phyloP scores from a whole-genome alignment of 768 basidiomycete species.

The Favolaschia claudopus region DNA sequence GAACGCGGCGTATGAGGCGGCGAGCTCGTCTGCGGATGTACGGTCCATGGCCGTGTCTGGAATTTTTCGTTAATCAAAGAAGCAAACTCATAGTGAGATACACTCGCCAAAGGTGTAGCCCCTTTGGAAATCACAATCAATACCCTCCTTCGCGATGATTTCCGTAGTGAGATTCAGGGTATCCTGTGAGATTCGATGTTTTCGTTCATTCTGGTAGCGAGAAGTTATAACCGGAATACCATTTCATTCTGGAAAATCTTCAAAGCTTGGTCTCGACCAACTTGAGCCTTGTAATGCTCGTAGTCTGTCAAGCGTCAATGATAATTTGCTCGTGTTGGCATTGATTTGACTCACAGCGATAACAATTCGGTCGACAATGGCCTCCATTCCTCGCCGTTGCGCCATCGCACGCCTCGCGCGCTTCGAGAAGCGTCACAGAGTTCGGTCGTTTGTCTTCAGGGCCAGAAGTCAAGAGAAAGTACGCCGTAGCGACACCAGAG shows the following conservation, averaged over 20 bases:
- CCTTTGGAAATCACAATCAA: conserved; percentile 39
- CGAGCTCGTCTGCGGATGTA: conserved; percentile 29
- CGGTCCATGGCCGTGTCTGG: conserved; percentile 27
- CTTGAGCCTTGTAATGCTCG: conserved; percentile 23
- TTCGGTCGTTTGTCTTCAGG: conserved; percentile 23
- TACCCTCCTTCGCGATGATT: conserved; percentile 28
- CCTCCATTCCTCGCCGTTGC: conserved; percentile 39
- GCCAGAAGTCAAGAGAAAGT: conserved; percentile 34
- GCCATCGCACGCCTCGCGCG: conserved; percentile 43
- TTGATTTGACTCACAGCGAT: conserved; percentile 20
- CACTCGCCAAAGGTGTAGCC: conserved; percentile 30
- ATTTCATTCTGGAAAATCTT: conserved; percentile 34
- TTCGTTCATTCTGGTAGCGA: background rate
- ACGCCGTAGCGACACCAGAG: conserved; percentile 41
- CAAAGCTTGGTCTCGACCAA: conserved; percentile 34
- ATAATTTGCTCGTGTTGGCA: no score
- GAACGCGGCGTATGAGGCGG: conserved; percentile 30
- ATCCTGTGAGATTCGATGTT: conserved; percentile 8
- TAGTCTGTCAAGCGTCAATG: conserved; percentile 24
- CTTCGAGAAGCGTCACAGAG: conserved; percentile 49
- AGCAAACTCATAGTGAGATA: background rate
- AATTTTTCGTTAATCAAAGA: background rate
- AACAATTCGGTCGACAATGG: conserved; percentile 34
- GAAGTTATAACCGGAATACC: conserved; percentile 5
- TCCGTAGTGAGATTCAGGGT: conserved; percentile 28